phyloP scores from a whole-genome alignment of 352 stramenopile genomes.

The Phytopythium cucurbitacearum region DNA sequence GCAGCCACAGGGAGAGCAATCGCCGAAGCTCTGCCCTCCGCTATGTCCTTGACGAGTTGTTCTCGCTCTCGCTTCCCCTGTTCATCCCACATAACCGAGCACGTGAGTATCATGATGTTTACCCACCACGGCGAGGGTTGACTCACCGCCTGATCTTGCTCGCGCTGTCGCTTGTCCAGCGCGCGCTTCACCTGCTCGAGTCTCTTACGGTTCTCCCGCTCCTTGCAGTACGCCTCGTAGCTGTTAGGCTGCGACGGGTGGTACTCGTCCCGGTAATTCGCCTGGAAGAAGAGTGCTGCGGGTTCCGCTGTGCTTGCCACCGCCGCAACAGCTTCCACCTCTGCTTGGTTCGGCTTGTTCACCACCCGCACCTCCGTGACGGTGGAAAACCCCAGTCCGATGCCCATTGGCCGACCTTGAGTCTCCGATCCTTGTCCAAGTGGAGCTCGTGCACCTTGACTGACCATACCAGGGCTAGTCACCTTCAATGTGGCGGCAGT shows the following conservation, averaged over 20 bases:
- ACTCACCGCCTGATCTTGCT: conserved; percentile 66
- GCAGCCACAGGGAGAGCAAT: conserved; percentile 45
- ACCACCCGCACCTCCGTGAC: conserved; percentile 37
- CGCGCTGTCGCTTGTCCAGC: conserved; percentile 66
- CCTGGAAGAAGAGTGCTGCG: conserved; percentile 57
- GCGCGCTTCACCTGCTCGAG: conserved; percentile 80
- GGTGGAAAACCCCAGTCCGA: conserved; percentile 34
- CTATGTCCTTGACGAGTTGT: conserved; percentile 64
- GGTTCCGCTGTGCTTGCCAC: background rate
- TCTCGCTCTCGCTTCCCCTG: conserved; percentile 68
- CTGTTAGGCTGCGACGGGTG: conserved; percentile 84
- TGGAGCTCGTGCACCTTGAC: background rate
- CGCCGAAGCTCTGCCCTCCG: conserved; percentile 50
- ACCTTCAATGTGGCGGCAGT: conserved; percentile 3
- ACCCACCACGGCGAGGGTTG: background rate
- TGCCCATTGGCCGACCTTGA: conserved; percentile 1
- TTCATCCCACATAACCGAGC: background rate
- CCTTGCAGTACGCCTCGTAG: conserved; percentile 86
- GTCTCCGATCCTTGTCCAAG: conserved; percentile 3
- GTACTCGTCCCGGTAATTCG: conserved; percentile 82
- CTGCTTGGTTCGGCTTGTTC: conserved; percentile 14
- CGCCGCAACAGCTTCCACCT: conserved; percentile 5
- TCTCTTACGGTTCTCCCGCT: conserved; percentile 67
- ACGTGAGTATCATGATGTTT: no score
- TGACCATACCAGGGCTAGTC: background rate